phyloP scores from a whole-genome alignment of 306 rosid genomes.

The Parietaria judaica region DNA sequence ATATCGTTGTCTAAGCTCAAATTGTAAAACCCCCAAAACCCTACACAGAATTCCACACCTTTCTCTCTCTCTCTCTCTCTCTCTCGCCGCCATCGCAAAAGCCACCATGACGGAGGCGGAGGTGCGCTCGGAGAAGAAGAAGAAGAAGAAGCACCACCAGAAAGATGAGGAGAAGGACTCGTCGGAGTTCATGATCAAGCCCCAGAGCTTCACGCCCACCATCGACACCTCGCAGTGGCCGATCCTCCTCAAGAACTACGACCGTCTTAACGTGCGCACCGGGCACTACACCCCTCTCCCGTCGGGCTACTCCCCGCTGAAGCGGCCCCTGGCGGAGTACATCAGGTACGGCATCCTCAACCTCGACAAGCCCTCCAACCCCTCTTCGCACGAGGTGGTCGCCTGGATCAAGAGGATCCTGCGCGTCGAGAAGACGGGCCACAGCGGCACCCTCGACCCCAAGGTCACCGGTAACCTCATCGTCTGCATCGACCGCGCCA shows the following conservation, averaged over 20 bases:
- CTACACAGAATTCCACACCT: too few species aligned
- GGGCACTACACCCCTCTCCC: constrained; percentile 88
- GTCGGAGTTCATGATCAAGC: constrained; percentile 55
- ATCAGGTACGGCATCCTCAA: constrained; percentile 64
- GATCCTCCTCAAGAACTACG: constrained; percentile 72
- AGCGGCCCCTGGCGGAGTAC: constrained; percentile 63
- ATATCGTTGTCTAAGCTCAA: too few species aligned
- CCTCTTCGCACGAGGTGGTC: constrained; percentile 84
- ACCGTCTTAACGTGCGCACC: constrained; percentile 76
- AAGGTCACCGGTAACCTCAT: constrained; percentile 79
- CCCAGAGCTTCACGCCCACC: constrained; percentile 55
- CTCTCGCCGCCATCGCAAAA: too few species aligned
- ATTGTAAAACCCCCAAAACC: too few species aligned
- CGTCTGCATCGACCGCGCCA: constrained; percentile 76
- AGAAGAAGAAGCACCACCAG: constrained; percentile 32
- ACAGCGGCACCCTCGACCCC: constrained; percentile 80
- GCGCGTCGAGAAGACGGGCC: constrained; percentile 72
- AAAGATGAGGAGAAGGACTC: background rate
- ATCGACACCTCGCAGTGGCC: constrained; percentile 79
- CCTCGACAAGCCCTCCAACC: constrained; percentile 81
- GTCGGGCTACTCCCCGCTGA: constrained; percentile 64
- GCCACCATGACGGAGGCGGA: too few species aligned
- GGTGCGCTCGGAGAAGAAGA: constrained; percentile 37
- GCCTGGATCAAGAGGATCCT: constrained; percentile 82
- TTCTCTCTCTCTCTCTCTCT: too few species aligned